Conservation (phyloP, 1,139 yeast genomes). For the Citeromyces siamensis region DNA sequence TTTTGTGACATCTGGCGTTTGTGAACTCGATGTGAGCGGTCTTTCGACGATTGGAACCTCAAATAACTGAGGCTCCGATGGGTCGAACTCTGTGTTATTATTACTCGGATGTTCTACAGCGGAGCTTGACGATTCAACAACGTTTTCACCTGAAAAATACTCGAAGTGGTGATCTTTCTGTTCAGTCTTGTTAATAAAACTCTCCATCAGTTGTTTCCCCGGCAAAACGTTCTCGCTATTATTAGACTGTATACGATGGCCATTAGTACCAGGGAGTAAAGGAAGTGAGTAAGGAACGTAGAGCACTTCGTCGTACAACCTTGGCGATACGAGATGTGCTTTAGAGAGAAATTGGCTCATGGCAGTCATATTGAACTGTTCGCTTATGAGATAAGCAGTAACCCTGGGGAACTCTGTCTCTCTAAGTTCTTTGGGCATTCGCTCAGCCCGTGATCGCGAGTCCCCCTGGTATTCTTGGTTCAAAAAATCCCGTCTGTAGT, state of each 20-base stretch:
- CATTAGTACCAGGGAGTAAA: constrained; percentile 75
- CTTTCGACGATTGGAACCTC: constrained; percentile 1
- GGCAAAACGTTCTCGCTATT: constrained; percentile 51
- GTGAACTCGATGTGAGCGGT: constrained; percentile 4
- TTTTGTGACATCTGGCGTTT: constrained; percentile 38
- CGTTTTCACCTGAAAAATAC: constrained; percentile 62
- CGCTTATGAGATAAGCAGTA: constrained; percentile 85
- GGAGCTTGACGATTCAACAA: background rate
- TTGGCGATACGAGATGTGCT: constrained; percentile 73
- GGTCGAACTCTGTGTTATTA: constrained; percentile 30
- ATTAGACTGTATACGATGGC: constrained; percentile 73
- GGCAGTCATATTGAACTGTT: constrained; percentile 55
- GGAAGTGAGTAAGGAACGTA: constrained; percentile 89
- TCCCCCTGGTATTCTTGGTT: constrained; percentile 13
- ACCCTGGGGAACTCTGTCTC: constrained; percentile 68
- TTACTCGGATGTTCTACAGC: background rate
- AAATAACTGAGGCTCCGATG: constrained; percentile 56
- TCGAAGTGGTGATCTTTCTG: constrained; percentile 86
- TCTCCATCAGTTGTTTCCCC: constrained; percentile 60
- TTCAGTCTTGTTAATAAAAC: constrained; percentile 67
- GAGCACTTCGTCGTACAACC: constrained; percentile 81
- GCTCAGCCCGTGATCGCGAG: constrained; percentile 53
- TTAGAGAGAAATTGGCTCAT: constrained; percentile 53
- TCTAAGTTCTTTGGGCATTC: constrained; percentile 53
- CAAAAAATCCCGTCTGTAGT: constrained; percentile 13